phyloP scores from a whole-genome alignment of 1,284 basidiomycete species.

The Takashimella tepidaria region DNA sequence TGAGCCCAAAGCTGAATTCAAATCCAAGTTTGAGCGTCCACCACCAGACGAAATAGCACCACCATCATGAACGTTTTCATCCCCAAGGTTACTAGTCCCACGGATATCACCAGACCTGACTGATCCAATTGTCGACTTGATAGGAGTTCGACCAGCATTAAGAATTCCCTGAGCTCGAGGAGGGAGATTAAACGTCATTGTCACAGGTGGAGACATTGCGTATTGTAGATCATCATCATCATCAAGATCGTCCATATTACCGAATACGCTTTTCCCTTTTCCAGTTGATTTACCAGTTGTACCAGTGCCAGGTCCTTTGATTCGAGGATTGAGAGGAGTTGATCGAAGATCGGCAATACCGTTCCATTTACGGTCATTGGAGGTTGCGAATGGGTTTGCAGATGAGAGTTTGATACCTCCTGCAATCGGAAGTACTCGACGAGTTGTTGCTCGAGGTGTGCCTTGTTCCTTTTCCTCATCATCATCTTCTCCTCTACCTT shows the following conservation, averaged over 20 bases:
- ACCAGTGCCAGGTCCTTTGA: slow-evolving; percentile 25
- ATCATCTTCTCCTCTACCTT: too few species aligned
- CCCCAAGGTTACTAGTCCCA: not conserved
- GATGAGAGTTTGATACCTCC: not conserved
- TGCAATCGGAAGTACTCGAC: too few species aligned
- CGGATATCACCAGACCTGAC: not conserved
- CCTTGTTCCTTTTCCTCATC: not conserved
- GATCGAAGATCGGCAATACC: slow-evolving; percentile 69
- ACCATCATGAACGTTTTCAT: not conserved
- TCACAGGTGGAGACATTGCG: slow-evolving; percentile 80
- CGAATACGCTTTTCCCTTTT: slow-evolving; percentile 21
- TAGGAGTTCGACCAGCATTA: slow-evolving; percentile 51
- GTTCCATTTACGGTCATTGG: slow-evolving; percentile 54
- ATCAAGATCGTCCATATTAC: slow-evolving; percentile 28
- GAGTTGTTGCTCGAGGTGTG: not conserved
- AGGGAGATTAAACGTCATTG: slow-evolving; percentile 75
- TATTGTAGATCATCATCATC: slow-evolving; percentile 51
- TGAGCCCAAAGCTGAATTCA: not conserved
- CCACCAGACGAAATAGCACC: not conserved
- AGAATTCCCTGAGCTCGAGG: slow-evolving; percentile 53
- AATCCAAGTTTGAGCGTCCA: not conserved
- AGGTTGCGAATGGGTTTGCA: not conserved
- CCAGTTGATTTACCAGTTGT: slow-evolving; percentile 43
- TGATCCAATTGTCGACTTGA: slow-evolving; percentile 28
- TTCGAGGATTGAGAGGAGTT: slow-evolving; percentile 52